phyloP scores from a whole-genome alignment of 768 basidiomycete species.

The Boletus pseudo-olivaceus region DNA sequence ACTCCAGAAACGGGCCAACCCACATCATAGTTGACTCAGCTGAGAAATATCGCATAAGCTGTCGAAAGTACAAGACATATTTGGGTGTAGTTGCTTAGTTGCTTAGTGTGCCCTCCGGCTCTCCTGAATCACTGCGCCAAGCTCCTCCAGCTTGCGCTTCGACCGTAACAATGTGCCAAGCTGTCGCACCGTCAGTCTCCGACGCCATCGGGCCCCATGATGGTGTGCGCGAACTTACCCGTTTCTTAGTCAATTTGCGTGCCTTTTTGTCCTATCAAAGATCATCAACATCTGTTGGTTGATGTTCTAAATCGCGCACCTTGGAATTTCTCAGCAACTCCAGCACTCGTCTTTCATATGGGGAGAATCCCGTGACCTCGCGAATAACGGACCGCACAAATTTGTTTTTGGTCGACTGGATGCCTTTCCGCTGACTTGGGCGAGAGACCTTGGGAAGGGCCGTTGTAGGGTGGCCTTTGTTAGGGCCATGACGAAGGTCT shows the following conservation, averaged over 20 bases:
- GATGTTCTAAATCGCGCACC: constrained; percentile 41
- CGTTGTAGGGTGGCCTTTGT: constrained; percentile 89
- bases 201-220: background rate
- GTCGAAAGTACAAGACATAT: background rate
- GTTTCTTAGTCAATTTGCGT: constrained; percentile 98
- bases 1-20: background rate
- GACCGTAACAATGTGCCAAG: constrained; percentile 97
- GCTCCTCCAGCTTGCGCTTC: constrained; percentile 98
- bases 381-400: constrained; percentile 92
- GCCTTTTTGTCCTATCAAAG: constrained; percentile 90
- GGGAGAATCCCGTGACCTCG: constrained; percentile 96
- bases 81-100: background rate
- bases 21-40: constrained; percentile 11
- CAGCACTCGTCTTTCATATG: constrained; percentile 97
- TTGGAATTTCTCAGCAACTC: constrained; percentile 98
- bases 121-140: constrained; percentile 88
- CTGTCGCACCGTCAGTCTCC: constrained; percentile 35
- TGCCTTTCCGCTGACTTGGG: constrained; percentile 92
- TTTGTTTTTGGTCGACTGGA: constrained; percentile 83
- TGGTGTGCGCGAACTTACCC: constrained; percentile 55
- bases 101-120: constrained; percentile 68
- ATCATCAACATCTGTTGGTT: background rate
- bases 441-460: constrained; percentile 68
- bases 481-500: constrained; percentile 85
- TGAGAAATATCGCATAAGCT: background rate